Evolutionary conservation across 2,329 filamentous ascomycete genomes (phyloP).

Genomic region (Aspergillus quadricinctus): DNA sequence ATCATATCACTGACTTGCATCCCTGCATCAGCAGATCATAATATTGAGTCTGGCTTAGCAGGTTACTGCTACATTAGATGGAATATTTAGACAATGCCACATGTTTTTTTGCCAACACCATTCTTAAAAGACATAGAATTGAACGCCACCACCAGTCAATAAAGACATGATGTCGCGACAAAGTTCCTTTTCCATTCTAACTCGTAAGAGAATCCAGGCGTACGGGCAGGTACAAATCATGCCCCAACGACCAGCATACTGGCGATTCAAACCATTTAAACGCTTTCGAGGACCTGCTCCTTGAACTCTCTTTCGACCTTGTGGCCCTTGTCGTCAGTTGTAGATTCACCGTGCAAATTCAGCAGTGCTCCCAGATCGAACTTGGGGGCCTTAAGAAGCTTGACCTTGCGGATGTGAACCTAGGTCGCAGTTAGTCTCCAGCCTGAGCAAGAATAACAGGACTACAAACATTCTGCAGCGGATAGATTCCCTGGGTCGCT

Average conservation of each 20-base stretch:
- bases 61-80: neutral
- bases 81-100: neutral
- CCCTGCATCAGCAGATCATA: too few species aligned
- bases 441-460: neutral
- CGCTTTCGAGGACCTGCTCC: constrained; percentile 89
- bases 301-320: constrained; percentile 99
- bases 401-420: constrained; percentile 99
- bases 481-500: constrained; percentile 98
- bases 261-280: constrained; percentile 59
- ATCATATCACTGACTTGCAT: too few species aligned
- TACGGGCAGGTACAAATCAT: constrained; percentile 62
- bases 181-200: constrained; percentile 16
- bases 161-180: neutral
- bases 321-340: constrained; percentile 91
- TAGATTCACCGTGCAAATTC: constrained; percentile 95
- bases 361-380: constrained; percentile 97
- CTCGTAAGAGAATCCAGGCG: constrained; percentile 24
- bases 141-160: neutral
- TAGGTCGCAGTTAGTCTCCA: constrained; percentile 44
- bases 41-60: too few species aligned
- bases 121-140: neutral
- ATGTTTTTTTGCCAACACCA: neutral
- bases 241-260: constrained; percentile 71
- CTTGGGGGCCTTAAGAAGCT: constrained; percentile 97
- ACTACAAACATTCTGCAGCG: constrained; percentile 84